These are phyloP conservation scores for Exophiala viscosa DNA, from an alignment of 2,329 filamentous ascomycete genomes.

Conservation along the genomic window DNA sequence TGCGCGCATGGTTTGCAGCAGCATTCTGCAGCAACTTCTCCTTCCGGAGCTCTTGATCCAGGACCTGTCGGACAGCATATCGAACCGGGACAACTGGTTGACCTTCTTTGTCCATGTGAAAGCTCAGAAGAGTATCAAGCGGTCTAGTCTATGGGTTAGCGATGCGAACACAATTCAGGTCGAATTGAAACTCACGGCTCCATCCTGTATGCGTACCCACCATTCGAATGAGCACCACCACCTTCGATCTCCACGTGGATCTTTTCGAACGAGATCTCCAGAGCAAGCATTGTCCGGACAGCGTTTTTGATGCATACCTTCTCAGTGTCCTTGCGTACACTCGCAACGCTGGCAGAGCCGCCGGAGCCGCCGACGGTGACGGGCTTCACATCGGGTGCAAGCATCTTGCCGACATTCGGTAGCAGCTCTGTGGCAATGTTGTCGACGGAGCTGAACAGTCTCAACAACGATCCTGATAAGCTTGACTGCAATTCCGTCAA, in stretches of 20 bases:
- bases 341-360: constrained; percentile 65
- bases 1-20: constrained; percentile 60
- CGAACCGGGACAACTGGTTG: constrained; percentile 66
- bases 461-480: constrained; percentile 66
- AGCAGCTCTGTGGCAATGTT: constrained; percentile 77
- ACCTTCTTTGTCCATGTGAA: constrained; percentile 58
- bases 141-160: constrained; percentile 39
- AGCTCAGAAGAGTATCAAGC: constrained; percentile 74
- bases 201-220: constrained; percentile 86
- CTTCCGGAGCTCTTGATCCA: constrained; percentile 83
- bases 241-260: constrained; percentile 71
- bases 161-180: constrained; percentile 29
- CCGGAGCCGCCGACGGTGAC: constrained; percentile 74
- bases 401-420: constrained; percentile 71
- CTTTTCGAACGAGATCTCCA: constrained; percentile 76
- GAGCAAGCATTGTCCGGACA: constrained; percentile 75
- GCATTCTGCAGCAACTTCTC: constrained; percentile 65
- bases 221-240: constrained; percentile 37
- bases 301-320: constrained; percentile 75
- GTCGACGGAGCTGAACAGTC: constrained; percentile 74
- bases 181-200: constrained; percentile 66
- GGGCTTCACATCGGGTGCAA: constrained; percentile 86
- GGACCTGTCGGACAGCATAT: constrained; percentile 89
- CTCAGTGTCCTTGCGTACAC: constrained; percentile 82
- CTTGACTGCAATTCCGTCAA: constrained; percentile 70